Evolutionary conservation across 75 land plant species (phyloP), one percentile per base, ranked within the genome.

Genomic region (Selaginella moellendorffii): DNA sequence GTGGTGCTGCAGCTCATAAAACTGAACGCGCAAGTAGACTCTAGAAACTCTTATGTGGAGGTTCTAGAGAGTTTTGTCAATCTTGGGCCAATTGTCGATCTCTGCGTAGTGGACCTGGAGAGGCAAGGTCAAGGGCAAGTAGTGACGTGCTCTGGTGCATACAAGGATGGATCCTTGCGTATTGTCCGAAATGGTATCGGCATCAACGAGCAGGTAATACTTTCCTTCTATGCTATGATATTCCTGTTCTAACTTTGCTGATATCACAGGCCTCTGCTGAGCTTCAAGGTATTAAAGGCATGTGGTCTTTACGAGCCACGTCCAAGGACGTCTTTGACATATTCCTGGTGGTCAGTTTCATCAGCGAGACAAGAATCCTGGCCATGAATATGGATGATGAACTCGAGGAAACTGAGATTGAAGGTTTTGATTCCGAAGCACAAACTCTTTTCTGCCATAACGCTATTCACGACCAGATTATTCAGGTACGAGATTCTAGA

Each of bases 121-220:
- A 78, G 99, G 64, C 97, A 90, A 81, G 99, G 99, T 30, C 99
- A 95, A 72, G 97, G 99, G 25, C 99, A 95, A 69, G 99, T 95
- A 63, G 99, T 95, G 24, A 95, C 99, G 12, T 95, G 99, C 71
- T 95, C 99, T 36, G 99, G 99, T 62, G 99, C 99, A 53, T 95
- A 80, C 61, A 95, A 95, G 61, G 99, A 95, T 81, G 99, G 99
- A 20, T 90, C 99, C 54, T 85, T 95, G 54, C 99, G 97, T 24
- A 69, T 95, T 42, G 97, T 95, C 52, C 91, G 99, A 61, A 95
- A 95, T 79, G 99, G 99, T 28, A 90, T 95, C 52, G 97, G 99
- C 46, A 95, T 95, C 26, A 95, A 95, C 80, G 99, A 95, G 56
- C 99, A 95, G 86, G 99, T 90, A 5, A 18, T n/a, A n/a, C n/a